Evolutionary conservation across 1,284 basidiomycete genomes (phyloP), one percentile per base, ranked within the genome.

Genomic region (Agroathelia rolfsii): DNA sequence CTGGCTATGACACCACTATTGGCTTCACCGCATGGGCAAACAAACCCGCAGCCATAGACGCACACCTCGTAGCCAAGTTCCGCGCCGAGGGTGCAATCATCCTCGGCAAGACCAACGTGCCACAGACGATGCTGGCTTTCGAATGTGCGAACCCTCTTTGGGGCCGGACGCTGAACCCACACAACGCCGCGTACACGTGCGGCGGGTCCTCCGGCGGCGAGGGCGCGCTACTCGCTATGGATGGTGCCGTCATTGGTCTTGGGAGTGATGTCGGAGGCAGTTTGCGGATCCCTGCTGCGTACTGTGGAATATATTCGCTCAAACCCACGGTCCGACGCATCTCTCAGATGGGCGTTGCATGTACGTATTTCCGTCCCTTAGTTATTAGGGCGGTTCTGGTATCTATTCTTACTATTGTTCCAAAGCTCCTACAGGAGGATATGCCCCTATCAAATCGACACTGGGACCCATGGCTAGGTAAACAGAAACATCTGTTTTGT

Each of bases 141-240:
- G 89, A 94, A 54, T 88, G 86, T 49, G 57, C 54, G n/a, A 93
- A 93, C 49, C 83, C 86, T 2, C 55, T 92, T 5, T 93, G 79
- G 64, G 86, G 86, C 0, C 58, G 66, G 9, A 76, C 84, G 0
- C 58, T 60, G 19, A 88, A 90, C 48, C 87, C 88, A 0, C 76
- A 76, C 57, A 71, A 67, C 37, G 52, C 63, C 7, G 51, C 60
- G 2, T 77, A 79, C 46, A 80, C 78, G 0, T 70, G 65, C 32
- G 87, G 88, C 14, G 88, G 87, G 3, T 79, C 74, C 25, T 77
- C 76, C 4, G 87, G 87, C 6, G 87, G 86, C 28, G 86, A 89
- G 50, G 82, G 58, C 0, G 82, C 83, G 3, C 49, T 89, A 14
- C 58, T 90, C 16, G 78, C 76, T 0, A 70, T 75, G 58, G 82